A percentile compares a stretch with the other conserved stretches of the same genome.
Evolutionary conservation across 768 basidiomycete species (phyloP).

Genomic region (Harrya chromipes): DNA sequence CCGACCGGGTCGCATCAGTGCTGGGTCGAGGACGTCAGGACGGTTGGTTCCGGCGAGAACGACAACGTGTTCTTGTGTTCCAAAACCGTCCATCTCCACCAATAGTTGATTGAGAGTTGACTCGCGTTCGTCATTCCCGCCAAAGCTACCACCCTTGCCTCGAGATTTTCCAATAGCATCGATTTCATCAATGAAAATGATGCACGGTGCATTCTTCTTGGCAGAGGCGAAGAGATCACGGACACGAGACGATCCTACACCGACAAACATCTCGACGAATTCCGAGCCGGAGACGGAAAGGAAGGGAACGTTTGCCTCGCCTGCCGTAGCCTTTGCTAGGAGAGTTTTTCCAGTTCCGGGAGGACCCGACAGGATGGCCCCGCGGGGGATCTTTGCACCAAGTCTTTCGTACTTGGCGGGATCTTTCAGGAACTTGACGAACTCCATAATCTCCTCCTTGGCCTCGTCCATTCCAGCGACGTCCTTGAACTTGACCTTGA

Average conservation of each 20-base stretch:
- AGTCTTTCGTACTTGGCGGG: constrained; percentile 92
- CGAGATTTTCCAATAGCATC: constrained; percentile 98
- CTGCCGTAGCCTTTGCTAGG: constrained; percentile 96
- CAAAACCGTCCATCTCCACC: constrained; percentile 99
- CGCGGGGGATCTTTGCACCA: constrained; percentile 96
- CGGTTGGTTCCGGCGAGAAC: constrained; percentile 96
- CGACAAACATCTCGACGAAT: constrained; percentile 99
- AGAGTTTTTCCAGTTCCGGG: constrained; percentile 99
- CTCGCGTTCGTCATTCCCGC: constrained; percentile 97
- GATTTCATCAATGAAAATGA: constrained; percentile 99
- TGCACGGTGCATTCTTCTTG: constrained; percentile 96
- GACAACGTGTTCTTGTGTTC: constrained; percentile 95
- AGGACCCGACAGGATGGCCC: constrained; percentile 91
- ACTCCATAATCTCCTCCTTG: constrained; percentile 99
- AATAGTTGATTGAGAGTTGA: constrained; percentile 95
- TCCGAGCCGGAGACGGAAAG: constrained; percentile 98
- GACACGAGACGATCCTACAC: constrained; percentile 96
- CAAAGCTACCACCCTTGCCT: constrained; percentile 71
- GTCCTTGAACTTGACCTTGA: constrained; percentile 91
- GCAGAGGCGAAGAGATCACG: constrained; percentile 97
- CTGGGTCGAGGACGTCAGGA: constrained; percentile 93
- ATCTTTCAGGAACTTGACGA: constrained; percentile 98
- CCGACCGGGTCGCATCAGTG: constrained; percentile 94
- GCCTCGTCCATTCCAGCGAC: constrained; percentile 99
- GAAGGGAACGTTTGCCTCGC: constrained; percentile 97